A percentile compares a stretch with the other conserved stretches of the same genome.
Evolutionary conservation across 257 asterid species (phyloP).

Genomic region (Gynochthodes officinalis): DNA sequence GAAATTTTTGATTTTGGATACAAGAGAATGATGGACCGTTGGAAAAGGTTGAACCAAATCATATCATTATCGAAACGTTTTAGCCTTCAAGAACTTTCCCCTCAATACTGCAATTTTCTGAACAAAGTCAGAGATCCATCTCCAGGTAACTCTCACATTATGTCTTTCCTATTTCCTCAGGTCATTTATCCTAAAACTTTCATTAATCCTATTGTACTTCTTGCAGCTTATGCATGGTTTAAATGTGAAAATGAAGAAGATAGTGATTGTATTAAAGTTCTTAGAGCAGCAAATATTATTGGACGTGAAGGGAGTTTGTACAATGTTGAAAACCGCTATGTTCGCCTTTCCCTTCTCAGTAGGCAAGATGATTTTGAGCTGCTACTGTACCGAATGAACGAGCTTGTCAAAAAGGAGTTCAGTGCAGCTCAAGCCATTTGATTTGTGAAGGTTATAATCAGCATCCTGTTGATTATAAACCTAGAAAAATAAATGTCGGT

Average conservation of each 20-base stretch:
- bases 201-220: not conserved
- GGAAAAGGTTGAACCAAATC: conserved; percentile 40
- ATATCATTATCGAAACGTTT: conserved; percentile 47
- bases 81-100: conserved; percentile 48
- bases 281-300: conserved; percentile 17
- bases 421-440: conserved; percentile 5
- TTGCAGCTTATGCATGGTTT: conserved; percentile 38
- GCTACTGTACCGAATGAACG: conserved; percentile 8
- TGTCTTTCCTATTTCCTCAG: not conserved
- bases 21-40: conserved; percentile 49
- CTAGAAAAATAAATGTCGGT: not conserved
- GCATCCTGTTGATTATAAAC: not conserved
- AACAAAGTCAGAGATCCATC: conserved; percentile 59
- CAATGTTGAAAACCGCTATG: conserved; percentile 14
- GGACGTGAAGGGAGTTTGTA: conserved; percentile 17
- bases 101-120: conserved; percentile 50
- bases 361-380: conserved; percentile 25
- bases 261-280: conserved; percentile 14
- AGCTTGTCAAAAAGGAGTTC: conserved; percentile 15
- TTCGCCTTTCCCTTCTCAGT: conserved; percentile 26
- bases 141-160: conserved; percentile 50
- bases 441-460: conserved; percentile 9
- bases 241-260: conserved; percentile 31
- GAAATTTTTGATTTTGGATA: conserved; percentile 43
- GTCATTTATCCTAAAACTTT: not conserved